Percentiles rank a stretch among this genome's conserved stretches.
Evolutionary conservation across 345 rosid species (phyloP).

Genomic region (Laguncularia racemosa): DNA sequence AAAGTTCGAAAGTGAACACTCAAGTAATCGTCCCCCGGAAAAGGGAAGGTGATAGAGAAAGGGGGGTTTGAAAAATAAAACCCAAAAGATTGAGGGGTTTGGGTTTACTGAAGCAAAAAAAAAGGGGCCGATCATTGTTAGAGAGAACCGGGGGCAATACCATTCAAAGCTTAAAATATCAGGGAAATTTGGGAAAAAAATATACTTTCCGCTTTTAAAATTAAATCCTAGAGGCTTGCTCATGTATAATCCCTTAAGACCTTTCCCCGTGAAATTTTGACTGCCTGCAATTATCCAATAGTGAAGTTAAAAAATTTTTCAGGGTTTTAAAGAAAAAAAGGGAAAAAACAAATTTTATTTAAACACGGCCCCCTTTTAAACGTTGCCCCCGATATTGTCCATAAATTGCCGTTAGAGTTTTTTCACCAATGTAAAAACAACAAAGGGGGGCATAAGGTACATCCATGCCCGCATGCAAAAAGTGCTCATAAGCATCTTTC

Average conservation of each 20-base stretch:
- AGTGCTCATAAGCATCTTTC: neutral
- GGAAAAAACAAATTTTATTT: neutral
- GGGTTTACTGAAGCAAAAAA: neutral
- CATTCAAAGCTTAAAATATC: slow-evolving; percentile 76
- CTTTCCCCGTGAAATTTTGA: slow-evolving; percentile 73
- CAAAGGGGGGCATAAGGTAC: slow-evolving; percentile 55
- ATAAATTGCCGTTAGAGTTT: slow-evolving; percentile 40
- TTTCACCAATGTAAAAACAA: slow-evolving; percentile 54
- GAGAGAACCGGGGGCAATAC: slow-evolving; percentile 31
- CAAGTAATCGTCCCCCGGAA: slow-evolving; percentile 76
- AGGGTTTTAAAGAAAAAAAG: slow-evolving; percentile 1
- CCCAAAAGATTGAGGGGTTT: neutral
- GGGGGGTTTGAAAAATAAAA: slow-evolving; percentile 58
- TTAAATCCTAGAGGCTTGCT: slow-evolving; percentile 73
- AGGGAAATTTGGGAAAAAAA: slow-evolving; percentile 82
- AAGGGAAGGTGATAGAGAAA: slow-evolving; percentile 94
- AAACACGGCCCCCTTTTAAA: slow-evolving; percentile 57
- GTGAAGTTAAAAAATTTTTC: neutral
- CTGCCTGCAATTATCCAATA: slow-evolving; percentile 52
- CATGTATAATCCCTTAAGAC: slow-evolving; percentile 86
- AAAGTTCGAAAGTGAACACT: slow-evolving; percentile 82
- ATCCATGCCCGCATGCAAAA: slow-evolving; percentile 79
- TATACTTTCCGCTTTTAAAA: slow-evolving; percentile 94
- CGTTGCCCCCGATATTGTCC: slow-evolving; percentile 49
- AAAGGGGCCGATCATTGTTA: no score